Percentiles rank a stretch among this genome's conserved stretches.
phyloP scores from a whole-genome alignment of 225 moss, liverwort and hornwort genomes.

The Bryum argenteum region DNA sequence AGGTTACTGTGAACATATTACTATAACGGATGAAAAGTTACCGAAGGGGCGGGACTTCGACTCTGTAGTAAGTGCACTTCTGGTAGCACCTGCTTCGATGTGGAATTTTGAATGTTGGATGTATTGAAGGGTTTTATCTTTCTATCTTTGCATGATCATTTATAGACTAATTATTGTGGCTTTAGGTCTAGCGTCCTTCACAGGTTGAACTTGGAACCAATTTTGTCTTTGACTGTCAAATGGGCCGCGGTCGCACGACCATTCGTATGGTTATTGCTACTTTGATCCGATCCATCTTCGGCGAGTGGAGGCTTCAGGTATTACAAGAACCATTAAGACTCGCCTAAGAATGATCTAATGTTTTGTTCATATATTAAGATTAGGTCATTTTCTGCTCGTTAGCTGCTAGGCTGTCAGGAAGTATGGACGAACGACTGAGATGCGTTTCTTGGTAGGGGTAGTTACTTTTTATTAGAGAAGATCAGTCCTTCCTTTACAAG shows the following conservation, averaged over 20 bases:
- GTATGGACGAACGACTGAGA: too few species aligned
- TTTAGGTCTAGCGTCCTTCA: constrained; percentile 95
- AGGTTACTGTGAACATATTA: constrained; percentile 91
- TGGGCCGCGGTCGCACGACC: constrained; percentile 99
- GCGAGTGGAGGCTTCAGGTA: constrained; percentile 84
- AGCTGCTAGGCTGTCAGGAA: constrained; percentile 9
- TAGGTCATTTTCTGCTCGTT: constrained; percentile 2
- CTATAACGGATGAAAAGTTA: constrained; percentile 98
- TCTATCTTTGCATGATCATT: constrained; percentile 20
- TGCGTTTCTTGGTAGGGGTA: constrained; percentile 11
- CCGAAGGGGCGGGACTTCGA: constrained; percentile 99
- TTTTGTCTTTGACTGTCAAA: constrained; percentile 95
- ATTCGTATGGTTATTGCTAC: constrained; percentile 99
- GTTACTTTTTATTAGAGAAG: constrained; percentile 10
- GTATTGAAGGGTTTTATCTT: constrained; percentile 14
- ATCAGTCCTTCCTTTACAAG: neutral
- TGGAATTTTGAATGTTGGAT: neutral
- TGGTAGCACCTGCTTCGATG: neutral
- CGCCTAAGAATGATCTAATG: neutral
- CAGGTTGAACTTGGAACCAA: constrained; percentile 80
- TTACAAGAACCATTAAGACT: constrained; percentile 24
- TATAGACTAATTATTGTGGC: constrained; percentile 18
- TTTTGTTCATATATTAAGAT: constrained; percentile 14
- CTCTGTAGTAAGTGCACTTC: constrained; percentile 64
- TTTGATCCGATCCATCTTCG: constrained; percentile 89